A percentile compares a stretch with the other conserved stretches of the same genome.
Evolutionary conservation across 2,329 filamentous ascomycete genomes (phyloP).

Genomic region (Scortechinia acanthostroma): DNA sequence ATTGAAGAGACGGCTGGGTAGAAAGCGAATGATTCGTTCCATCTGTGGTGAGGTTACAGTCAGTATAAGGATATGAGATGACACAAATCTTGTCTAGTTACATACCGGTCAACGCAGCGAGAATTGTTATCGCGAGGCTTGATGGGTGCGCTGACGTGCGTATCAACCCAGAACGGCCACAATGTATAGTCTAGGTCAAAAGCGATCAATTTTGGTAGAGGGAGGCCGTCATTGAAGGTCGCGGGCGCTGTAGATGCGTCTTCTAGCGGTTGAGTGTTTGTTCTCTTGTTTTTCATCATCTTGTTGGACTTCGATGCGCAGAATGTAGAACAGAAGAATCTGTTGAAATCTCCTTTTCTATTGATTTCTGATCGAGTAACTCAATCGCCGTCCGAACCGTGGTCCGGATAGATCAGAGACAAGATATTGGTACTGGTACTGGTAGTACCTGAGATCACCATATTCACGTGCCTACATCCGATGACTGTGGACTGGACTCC

Average conservation of each 20-base stretch:
- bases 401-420: too few species aligned
- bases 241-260: constrained; percentile 15
- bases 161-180: constrained; percentile 68
- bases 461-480: too few species aligned
- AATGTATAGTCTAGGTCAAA: constrained; percentile 66
- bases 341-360: too few species aligned
- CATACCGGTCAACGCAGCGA: not conserved
- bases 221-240: constrained; percentile 12
- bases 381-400: too few species aligned
- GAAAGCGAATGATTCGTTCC: constrained; percentile 1
- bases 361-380: too few species aligned
- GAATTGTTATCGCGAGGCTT: constrained; percentile 2
- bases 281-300: constrained; percentile 22
- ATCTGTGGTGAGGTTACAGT: not conserved
- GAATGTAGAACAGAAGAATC: too few species aligned
- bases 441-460: too few species aligned
- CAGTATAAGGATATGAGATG: not conserved
- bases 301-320: too few species aligned
- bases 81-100: not conserved
- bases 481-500: too few species aligned
- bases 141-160: constrained; percentile 47
- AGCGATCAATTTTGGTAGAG: constrained; percentile 50
- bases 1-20: constrained; percentile 2
- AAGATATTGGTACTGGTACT: too few species aligned
- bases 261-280: constrained; percentile 20